These are phyloP conservation scores for Blastobotrys apis DNA, from an alignment of 1,139 yeast species.

Conservation along the genomic window DNA sequence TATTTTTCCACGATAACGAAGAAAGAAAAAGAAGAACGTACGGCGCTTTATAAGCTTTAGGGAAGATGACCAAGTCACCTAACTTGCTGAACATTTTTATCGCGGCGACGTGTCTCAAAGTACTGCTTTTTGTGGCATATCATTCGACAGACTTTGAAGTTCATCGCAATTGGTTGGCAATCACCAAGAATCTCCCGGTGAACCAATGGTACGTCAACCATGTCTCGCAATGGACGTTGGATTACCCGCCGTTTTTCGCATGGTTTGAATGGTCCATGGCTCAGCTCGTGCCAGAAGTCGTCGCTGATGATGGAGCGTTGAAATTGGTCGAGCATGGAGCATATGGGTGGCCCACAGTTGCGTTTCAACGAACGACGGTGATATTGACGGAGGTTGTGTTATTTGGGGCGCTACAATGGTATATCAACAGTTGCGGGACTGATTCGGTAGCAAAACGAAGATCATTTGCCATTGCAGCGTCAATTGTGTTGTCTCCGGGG, in stretches of 20 bases:
- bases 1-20: no score
- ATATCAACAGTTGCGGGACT: slow-evolving; percentile 47
- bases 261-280: slow-evolving; percentile 83
- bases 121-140: slow-evolving; percentile 44
- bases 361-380: slow-evolving; percentile 79
- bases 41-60: neutral
- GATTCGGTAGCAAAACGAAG: slow-evolving; percentile 33
- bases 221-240: slow-evolving; percentile 92
- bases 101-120: slow-evolving; percentile 54
- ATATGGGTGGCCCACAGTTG: slow-evolving; percentile 73
- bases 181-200: slow-evolving; percentile 75
- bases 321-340: slow-evolving; percentile 60
- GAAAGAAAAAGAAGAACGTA: no score
- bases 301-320: slow-evolving; percentile 69
- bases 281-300: slow-evolving; percentile 61
- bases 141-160: slow-evolving; percentile 96
- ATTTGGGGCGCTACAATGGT: slow-evolving; percentile 68
- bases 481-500: slow-evolving; percentile 86
- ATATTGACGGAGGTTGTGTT: slow-evolving; percentile 69
- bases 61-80: slow-evolving; percentile 6
- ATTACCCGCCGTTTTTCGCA: slow-evolving; percentile 97
- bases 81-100: slow-evolving; percentile 58
- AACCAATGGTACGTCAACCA: slow-evolving; percentile 77
- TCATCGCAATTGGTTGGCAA: slow-evolving; percentile 94
- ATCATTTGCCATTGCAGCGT: slow-evolving; percentile 73